Base-by-base conservation (phyloP, 176 grass and related monocot species). In the Aegilops umbellulata region DNA sequence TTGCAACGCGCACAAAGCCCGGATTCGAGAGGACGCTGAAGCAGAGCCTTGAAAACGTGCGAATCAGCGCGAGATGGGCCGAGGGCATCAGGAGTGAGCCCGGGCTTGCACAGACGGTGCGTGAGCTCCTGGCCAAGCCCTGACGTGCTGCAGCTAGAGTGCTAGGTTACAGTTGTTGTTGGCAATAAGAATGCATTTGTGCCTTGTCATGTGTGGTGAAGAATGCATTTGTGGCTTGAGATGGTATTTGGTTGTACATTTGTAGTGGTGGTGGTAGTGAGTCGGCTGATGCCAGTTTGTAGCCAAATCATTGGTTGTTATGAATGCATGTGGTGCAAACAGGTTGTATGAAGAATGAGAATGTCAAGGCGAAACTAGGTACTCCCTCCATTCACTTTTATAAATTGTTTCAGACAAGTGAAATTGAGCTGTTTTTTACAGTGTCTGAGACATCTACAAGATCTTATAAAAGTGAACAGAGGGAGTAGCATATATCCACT, bases 1-100 rank as follows among this genome's bases (percentile, higher is more conserved):
- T 98, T 19, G 89, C 77, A 4, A 87, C 79, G 26, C 91, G 85
- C 34, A 82, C 57, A 30, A 92, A 90, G 27, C 83, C 89, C 0
- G 71, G 69, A 17, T 97, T 92, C 16, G 77, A 93, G 58, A 95
- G 93, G 80, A 76, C 83, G 34, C 82, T 98, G 78, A 90, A 92
- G 77, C 93, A 98, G 86, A 88, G 83, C 77, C 85, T 98, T 1
- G 95, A 98, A 83, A 65, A 10, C 2, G 77, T 98, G n/a, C 66
- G 73, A 62, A 95, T 92, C 57, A 90, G 36, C 1, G 89, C 91
- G 2, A 94, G 75, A 71, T 98, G 95, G 93, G 78, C 85, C 17
- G 58, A 92, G 70, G 67, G 85, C 82, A 91, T 95, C 74, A 92
- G 81, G 80, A 77, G 51, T 2, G 91, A 98, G 24, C 10, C 53